These are phyloP conservation scores for Colletotrichum sp. DNA, from an alignment of 2,329 filamentous ascomycete species.

Conservation along the genomic window DNA sequence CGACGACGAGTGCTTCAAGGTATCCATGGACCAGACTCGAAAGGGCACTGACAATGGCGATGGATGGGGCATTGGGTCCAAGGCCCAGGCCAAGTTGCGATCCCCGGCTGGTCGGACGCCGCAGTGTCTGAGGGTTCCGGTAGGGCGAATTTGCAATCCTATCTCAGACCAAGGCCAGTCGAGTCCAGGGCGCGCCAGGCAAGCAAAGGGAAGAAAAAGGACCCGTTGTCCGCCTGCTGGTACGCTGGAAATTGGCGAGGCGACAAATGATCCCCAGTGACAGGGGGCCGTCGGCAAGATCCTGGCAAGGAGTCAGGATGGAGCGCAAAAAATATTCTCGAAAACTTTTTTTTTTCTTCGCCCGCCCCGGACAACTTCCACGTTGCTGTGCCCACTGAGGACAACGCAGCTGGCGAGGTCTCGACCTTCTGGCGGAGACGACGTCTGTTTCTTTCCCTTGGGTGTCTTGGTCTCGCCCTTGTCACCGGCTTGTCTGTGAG, in stretches of 20 bases:
- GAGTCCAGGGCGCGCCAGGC: not conserved
- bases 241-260: constrained; percentile 11
- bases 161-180: not conserved
- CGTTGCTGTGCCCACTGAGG: constrained; percentile 5
- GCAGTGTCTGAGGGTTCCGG: constrained; percentile 14
- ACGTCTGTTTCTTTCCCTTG: not conserved
- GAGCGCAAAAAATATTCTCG: not conserved
- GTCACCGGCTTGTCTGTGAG: not conserved
- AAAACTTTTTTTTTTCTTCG: constrained; percentile 1
- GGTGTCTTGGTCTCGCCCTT: not conserved
- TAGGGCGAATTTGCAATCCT: not conserved
- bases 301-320: constrained; percentile 3
- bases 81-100: constrained; percentile 5
- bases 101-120: constrained; percentile 9
- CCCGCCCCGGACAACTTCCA: constrained; percentile 4
- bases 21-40: not conserved
- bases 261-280: not conserved
- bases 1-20: not conserved
- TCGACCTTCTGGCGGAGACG: not conserved
- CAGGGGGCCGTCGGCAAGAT: constrained; percentile 11
- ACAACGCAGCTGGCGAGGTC: not conserved
- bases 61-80: not conserved
- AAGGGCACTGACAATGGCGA: not conserved
- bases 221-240: not conserved
- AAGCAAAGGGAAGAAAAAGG: not conserved